Base-by-base conservation (phyloP, 1,139 yeast species). In the Nematodospora anomalae region DNA sequence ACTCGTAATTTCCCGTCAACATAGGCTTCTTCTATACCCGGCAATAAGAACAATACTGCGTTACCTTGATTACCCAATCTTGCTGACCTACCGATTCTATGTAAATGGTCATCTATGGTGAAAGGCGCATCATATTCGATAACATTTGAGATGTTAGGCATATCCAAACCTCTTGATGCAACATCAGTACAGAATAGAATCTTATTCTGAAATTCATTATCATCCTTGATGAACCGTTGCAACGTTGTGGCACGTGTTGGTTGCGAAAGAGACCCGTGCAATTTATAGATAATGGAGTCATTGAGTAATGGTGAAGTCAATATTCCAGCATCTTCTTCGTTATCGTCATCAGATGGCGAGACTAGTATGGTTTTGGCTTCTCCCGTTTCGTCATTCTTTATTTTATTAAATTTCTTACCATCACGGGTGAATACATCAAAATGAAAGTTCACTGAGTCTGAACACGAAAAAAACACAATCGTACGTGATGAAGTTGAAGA, bases 401-500 rank as follows among this genome's bases (percentile, higher is more conserved):
- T 58, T 59, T 50, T 64, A 49, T 49, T 61, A 16, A 66, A 26
- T 62, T 25, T 63, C 58, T 37, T 64, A 63, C 84, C 84, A 9
- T 66, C 66, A 41, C 80, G 60, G 3, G 94, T 74, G 50, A 90
- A 80, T 0, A 80, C 83, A 34, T 79, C 76, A 58, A 80, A 88
- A 61, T 92, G 97, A 64, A 85, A 92, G 49, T 92, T 89, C 15
- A 94, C 97, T 10, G 96, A 85, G 55, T 92, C 97, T 0, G 97
- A 81, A 63, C 98, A 92, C 6, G 96, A 85, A 47, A 89, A 76
- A 58, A 92, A 92, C 1, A 94, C 90, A 56, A 92, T 83, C 1
- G 92, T 79, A 51, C 88, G 76, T 2, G 60, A 56, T 6, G 8
- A 18, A 6, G 6, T 8, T 6, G 7, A 6, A 8, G 21, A 6